phyloP scores from a whole-genome alignment of 306 rosid species.

The Oemleria cerasiformis region DNA sequence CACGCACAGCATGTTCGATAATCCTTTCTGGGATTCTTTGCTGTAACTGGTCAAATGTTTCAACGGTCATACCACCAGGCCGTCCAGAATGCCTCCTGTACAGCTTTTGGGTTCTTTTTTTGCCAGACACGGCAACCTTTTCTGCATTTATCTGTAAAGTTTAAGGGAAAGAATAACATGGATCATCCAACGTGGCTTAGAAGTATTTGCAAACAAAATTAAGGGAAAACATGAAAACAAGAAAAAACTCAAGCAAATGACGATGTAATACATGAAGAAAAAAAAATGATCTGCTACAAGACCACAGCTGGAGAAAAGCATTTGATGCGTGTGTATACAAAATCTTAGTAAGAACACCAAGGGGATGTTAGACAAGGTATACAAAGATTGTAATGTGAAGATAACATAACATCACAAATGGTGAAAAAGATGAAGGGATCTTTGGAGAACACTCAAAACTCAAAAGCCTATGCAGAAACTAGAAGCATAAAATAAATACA shows the following conservation, averaged over 20 bases:
- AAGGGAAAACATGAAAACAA: background rate
- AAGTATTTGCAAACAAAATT: background rate
- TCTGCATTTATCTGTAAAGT: conserved; percentile 81
- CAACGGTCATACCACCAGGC: conserved; percentile 97
- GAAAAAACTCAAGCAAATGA: background rate
- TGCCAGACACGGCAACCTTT: conserved; percentile 88
- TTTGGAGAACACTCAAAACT: background rate
- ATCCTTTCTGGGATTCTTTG: conserved; percentile 94
- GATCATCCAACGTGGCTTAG: background rate
- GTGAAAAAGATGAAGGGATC: background rate
- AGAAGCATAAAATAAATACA: background rate
- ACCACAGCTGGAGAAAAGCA: background rate
- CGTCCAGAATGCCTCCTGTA: conserved; percentile 98
- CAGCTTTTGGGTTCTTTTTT: conserved; percentile 88
- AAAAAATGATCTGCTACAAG: background rate
- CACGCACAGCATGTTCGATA: conserved; percentile 96
- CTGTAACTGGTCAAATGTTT: conserved; percentile 92
- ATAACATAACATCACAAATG: background rate
- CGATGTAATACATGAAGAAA: background rate
- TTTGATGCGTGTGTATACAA: background rate
- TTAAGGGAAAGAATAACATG: conserved; percentile 22
- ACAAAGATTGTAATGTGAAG: background rate
- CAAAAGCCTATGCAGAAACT: background rate
- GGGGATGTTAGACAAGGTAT: background rate
- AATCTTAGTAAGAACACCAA: background rate